These are phyloP conservation scores for Vitis hybrid DNA, from an alignment of 177 flowering plant genomes.

Conservation along the genomic window DNA sequence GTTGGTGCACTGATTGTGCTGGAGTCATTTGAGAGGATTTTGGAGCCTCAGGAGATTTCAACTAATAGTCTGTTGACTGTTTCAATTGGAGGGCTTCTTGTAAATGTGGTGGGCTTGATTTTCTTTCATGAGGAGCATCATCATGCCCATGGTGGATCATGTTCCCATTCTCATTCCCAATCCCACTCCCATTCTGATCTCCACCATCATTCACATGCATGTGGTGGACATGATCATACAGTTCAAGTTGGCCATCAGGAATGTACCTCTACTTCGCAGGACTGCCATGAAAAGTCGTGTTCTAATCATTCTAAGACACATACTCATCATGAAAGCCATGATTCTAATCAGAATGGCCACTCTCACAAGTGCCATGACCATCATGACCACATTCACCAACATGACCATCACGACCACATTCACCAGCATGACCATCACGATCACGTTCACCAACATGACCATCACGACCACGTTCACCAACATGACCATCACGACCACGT, in stretches of 20 bases:
- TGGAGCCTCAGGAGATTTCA: slow-evolving; percentile 97
- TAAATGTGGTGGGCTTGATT: slow-evolving; percentile 85
- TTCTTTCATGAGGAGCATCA: slow-evolving; percentile 99
- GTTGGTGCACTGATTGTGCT: slow-evolving; percentile 88
- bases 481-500: slow-evolving; percentile 17
- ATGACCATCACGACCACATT: slow-evolving; percentile 17
- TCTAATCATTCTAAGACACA: slow-evolving; percentile 12
- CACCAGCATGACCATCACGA: slow-evolving; percentile 8
- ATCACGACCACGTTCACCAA: slow-evolving; percentile 7
- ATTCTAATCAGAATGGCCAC: neutral
- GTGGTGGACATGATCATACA: slow-evolving; percentile 22
- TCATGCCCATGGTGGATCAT: slow-evolving; percentile 93
- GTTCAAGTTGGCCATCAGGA: slow-evolving; percentile 16
- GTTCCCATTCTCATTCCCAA: slow-evolving; percentile 69
- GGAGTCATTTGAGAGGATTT: slow-evolving; percentile 93
- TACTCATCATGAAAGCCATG: neutral
- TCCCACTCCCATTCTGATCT: slow-evolving; percentile 31
- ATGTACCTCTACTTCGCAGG: slow-evolving; percentile 14
- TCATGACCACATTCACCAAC: slow-evolving; percentile 13
- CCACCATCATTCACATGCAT: slow-evolving; percentile 33
- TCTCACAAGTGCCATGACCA: slow-evolving; percentile 4
- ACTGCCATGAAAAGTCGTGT: slow-evolving; percentile 13
- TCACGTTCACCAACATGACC: slow-evolving; percentile 14
- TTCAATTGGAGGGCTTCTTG: slow-evolving; percentile 91
- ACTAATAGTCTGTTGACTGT: slow-evolving; percentile 80